Evolutionary conservation across 2,329 filamentous ascomycete species (phyloP).

Genomic region (Fusarium sp.): DNA sequence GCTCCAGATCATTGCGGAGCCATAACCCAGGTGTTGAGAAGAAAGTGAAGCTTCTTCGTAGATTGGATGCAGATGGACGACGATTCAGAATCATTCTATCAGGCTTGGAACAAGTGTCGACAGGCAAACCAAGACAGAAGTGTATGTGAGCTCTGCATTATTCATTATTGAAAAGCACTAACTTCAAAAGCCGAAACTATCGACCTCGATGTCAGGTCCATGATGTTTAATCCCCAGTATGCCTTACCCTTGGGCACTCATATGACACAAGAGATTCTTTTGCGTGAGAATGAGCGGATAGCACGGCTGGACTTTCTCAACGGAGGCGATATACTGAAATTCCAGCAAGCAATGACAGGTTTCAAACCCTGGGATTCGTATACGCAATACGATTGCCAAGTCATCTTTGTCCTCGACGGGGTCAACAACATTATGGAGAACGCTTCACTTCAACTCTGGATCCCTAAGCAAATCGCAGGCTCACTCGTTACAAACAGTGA

Average conservation of each 20-base stretch:
- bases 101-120: slow-evolving; percentile 36
- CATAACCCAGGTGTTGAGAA: slow-evolving; percentile 35
- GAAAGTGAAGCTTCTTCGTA: slow-evolving; percentile 44
- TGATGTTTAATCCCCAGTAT: slow-evolving; percentile 46
- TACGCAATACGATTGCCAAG: slow-evolving; percentile 44
- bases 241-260: slow-evolving; percentile 41
- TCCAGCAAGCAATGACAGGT: slow-evolving; percentile 51
- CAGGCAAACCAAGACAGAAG: slow-evolving; percentile 38
- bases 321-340: slow-evolving; percentile 45
- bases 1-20: slow-evolving; percentile 34
- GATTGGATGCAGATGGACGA: slow-evolving; percentile 44
- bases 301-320: slow-evolving; percentile 46
- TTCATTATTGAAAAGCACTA: not conserved
- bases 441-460: slow-evolving; percentile 50
- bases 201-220: slow-evolving; percentile 49
- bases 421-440: slow-evolving; percentile 42
- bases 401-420: slow-evolving; percentile 47
- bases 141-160: slow-evolving; percentile 17
- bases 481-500: slow-evolving; percentile 47
- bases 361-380: slow-evolving; percentile 48
- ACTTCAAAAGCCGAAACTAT: slow-evolving; percentile 42
- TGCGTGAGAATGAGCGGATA: slow-evolving; percentile 48
- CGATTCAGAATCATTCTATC: slow-evolving; percentile 45
- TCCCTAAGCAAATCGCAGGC: slow-evolving; percentile 45
- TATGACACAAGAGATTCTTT: slow-evolving; percentile 44